Conservation (phyloP, 306 rosid genomes). For the Rosa chinensis region DNA sequence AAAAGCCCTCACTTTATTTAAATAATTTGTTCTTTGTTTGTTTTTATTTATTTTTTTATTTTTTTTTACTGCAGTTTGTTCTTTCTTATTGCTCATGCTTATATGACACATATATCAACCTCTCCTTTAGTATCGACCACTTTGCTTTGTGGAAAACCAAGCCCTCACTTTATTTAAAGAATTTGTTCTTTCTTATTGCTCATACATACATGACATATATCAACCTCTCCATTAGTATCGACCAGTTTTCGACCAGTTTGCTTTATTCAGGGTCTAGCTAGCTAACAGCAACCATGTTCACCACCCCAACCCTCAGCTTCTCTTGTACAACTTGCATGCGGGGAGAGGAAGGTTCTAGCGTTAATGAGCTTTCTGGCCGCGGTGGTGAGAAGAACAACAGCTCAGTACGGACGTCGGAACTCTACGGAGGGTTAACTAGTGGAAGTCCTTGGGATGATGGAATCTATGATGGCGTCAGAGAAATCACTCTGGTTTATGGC, state of each 20-base stretch:
- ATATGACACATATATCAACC: too few relatives aligned
- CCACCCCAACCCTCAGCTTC: not conserved
- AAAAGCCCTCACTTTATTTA: too few relatives aligned
- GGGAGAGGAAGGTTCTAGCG: not conserved
- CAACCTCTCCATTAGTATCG: not conserved
- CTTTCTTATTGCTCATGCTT: too few relatives aligned
- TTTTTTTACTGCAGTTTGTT: too few relatives aligned
- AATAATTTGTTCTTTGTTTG: too few relatives aligned
- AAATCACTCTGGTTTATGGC: not conserved
- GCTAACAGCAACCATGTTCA: not conserved
- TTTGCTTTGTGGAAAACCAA: too few relatives aligned
- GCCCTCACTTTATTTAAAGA: too few relatives aligned
- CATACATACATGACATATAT: too few relatives aligned
- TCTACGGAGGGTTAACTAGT: not conserved
- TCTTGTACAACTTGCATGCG: not conserved
- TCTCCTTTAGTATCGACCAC: too few relatives aligned
- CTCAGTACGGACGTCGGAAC: not conserved
- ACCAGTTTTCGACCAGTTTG: not conserved
- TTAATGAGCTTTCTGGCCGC: not conserved
- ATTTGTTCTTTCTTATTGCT: too few relatives aligned
- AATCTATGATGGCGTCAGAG: not conserved
- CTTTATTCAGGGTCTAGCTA: not conserved
- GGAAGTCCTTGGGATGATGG: slow-evolving; percentile 3
- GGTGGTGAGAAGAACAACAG: not conserved
- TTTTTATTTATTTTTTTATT: too few relatives aligned